Evolutionary conservation across 2,329 filamentous ascomycete species (phyloP), one percentile per base, ranked within the genome.

Genomic region (Trichoderma semiorbis): DNA sequence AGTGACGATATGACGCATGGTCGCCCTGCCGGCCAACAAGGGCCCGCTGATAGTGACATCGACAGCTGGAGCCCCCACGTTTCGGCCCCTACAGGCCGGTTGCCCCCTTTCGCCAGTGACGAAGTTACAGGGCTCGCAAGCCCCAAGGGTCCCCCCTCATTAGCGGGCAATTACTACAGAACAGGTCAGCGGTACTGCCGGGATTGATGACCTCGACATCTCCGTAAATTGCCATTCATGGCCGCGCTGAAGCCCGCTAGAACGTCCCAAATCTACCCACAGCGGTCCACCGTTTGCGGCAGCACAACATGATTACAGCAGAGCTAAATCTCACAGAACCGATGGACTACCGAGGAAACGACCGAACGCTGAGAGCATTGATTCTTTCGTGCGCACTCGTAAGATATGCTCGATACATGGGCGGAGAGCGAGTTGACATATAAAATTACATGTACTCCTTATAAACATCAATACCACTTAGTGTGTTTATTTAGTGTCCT

Each of bases 1-100:
- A 24, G 69, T 60, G 69, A 71, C 69, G 69, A 71, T 50, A 71
- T 71, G 61, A 66, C 69, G 69, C 69, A 71, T 61, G 34, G 24
- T 28, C 26, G 34, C 28, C 16, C n/a, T 58, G 69, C 62, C 67
- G 24, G 68, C 43, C 60, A 55, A 55, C 68, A 53, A 24, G 68
- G 68, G 68, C 14, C 58, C 50, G 26, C 67, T 70, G 43, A 67
- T 34, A 69, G 65, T 36, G 64, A 43, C 34, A 24, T 60, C 28
- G 39, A 28, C n/a, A 10, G 24, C 69, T 55, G 14, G 50, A 50
- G 36, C 69, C 69, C 69, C 69, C 69, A 71, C 69, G 68, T 57
- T 64, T 70, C 43, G 24, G 26, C 39, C 30, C 61, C 53, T 66
- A 71, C 69, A 66, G 36, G 50, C n/a, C 50, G 30, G 39, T 16